Evolutionary conservation across 1,284 basidiomycete species (phyloP).

Genomic region (Leccinum griseonigrum): DNA sequence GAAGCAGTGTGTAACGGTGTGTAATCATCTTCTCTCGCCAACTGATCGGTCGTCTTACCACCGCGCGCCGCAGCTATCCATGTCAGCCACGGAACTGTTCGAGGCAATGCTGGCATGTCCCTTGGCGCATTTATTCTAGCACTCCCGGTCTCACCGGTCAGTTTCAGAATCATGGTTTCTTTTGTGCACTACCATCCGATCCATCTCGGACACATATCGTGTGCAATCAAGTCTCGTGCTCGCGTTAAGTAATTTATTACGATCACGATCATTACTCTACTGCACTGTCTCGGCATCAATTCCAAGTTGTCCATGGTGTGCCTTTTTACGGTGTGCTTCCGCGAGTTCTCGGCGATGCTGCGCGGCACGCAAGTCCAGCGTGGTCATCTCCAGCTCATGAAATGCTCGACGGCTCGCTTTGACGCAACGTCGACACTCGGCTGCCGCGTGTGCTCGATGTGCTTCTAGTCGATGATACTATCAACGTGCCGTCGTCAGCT

Average conservation of each 20-base stretch:
- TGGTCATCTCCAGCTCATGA: slow-evolving; percentile 58
- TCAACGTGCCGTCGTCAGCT: slow-evolving; percentile 3
- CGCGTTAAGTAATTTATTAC: slow-evolving; percentile 19
- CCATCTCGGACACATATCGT: slow-evolving; percentile 72
- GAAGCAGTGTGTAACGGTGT: slow-evolving; percentile 61
- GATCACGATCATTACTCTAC: slow-evolving; percentile 25
- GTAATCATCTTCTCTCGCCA: slow-evolving; percentile 19
- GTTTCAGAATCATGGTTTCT: slow-evolving; percentile 62
- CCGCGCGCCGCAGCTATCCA: slow-evolving; percentile 50
- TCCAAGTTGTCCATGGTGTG: slow-evolving; percentile 55
- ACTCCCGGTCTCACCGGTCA: slow-evolving; percentile 12
- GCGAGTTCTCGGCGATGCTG: slow-evolving; percentile 55
- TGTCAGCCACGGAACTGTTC: slow-evolving; percentile 69
- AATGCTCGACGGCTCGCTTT: slow-evolving; percentile 49
- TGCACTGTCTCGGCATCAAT: slow-evolving; percentile 41
- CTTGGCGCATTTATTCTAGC: slow-evolving; percentile 6
- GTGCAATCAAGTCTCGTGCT: slow-evolving; percentile 63
- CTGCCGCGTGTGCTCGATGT: slow-evolving; percentile 39
- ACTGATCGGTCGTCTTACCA: slow-evolving; percentile 12
- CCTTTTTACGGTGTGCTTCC: slow-evolving; percentile 57
- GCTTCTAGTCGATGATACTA: slow-evolving; percentile 33
- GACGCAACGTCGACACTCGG: slow-evolving; percentile 42
- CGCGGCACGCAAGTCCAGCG: slow-evolving; percentile 55
- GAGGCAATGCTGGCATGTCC: slow-evolving; percentile 71
- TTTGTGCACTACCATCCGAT: slow-evolving; percentile 72